A percentile compares a stretch with the other conserved stretches of the same genome.
Evolutionary conservation across 192 early-diverging fungal species (phyloP).

Genomic region (Linnemannia zychae): DNA sequence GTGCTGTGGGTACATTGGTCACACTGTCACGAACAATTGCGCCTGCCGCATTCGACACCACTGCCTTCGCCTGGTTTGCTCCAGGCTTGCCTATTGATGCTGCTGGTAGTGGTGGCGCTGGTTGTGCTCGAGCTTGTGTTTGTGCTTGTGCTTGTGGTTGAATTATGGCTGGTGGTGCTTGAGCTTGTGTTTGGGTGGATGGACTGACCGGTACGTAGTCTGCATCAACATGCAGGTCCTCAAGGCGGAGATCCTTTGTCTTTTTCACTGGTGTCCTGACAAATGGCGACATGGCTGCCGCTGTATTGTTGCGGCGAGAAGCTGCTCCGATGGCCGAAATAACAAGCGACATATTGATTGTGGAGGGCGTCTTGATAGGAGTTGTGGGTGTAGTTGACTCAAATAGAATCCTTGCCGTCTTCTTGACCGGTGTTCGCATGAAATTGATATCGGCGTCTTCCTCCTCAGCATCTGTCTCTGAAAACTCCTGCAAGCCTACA

Average conservation of each 20-base stretch:
- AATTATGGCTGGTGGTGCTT: neutral
- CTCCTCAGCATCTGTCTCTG: neutral
- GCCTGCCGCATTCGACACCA: neutral
- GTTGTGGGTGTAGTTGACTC: conserved; percentile 10
- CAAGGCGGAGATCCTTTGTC: conserved; percentile 13
- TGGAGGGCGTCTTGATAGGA: conserved; percentile 24
- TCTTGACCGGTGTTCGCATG: conserved; percentile 20
- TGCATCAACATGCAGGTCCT: conserved; percentile 20
- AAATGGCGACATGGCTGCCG: conserved; percentile 18
- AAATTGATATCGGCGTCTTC: neutral
- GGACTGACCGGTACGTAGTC: no score
- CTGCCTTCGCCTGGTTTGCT: neutral
- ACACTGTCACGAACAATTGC: neutral
- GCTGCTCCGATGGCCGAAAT: conserved; percentile 51
- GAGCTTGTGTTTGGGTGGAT: neutral
- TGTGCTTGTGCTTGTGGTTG: neutral
- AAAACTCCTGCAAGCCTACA: neutral
- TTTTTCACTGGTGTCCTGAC: conserved; percentile 40
- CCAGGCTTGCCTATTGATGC: neutral
- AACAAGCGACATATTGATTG: conserved; percentile 38
- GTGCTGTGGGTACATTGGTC: neutral
- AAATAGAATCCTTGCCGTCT: neutral
- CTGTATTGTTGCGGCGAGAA: conserved; percentile 31
- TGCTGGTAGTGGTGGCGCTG: neutral
- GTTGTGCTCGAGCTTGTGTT: neutral